Base-by-base conservation (phyloP, 306 rosid species). In the Citrullus amarus region DNA sequence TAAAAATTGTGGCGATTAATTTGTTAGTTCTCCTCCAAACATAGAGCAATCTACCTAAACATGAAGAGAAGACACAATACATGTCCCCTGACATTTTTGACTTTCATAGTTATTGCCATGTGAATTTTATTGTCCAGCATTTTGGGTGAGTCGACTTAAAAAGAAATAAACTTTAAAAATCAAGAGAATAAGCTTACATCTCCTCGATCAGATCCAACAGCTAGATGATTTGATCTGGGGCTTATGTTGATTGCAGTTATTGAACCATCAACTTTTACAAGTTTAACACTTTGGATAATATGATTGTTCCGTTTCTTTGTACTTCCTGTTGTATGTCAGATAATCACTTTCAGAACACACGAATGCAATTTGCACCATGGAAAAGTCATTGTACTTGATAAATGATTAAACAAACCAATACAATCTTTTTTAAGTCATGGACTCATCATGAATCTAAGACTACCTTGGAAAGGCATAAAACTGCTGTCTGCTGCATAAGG, bases 201-300 rank as follows among this genome's bases (percentile, higher is more conserved):
- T 88, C 97, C 98, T 92, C 88, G 85, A 74, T 90, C 97, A 88
- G 96, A 88, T 36, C 98, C 98, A 83, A 94, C 91, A 17, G 90
- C 98, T 80, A 94, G 95, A 85, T 82, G 89, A 77, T 69, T 83
- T 77, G 90, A 83, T 56, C 65, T 81, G 54, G 75, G 86, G 86
- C 85, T 91, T 53, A 90, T 53, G 85, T 83, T 80, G 86, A 90
- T 77, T 67, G 86, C 86, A 78, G 82, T 82, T 60, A 89, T 84
- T 67, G 91, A 80, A 81, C 98, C 98, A 75, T 82, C 86, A 72
- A 84, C 86, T 83, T 94, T 89, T 20, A 88, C 62, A 22, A 85
- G 88, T 82, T 87, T 90, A 82, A 94, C 82, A 82, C 90, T 92
- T 1, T 78, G 89, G 71, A 94, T 82, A 70, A 89, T 58, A 67